Evolutionary conservation across 768 basidiomycete genomes (phyloP).

Genomic region (Multifurca ochricompacta): DNA sequence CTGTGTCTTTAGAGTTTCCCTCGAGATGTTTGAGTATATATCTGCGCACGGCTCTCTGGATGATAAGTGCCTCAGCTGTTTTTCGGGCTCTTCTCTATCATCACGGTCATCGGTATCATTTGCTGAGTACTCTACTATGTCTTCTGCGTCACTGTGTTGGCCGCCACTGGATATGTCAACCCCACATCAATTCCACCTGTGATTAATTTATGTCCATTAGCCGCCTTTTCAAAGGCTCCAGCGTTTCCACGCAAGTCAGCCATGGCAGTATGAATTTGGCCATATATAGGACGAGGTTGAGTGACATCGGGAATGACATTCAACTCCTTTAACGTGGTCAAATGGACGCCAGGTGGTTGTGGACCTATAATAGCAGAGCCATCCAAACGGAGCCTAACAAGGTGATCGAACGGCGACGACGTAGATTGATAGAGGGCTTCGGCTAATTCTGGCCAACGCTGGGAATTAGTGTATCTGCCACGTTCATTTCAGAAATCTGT

Average conservation of each 20-base stretch:
- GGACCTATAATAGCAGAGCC: neutral
- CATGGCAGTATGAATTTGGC: neutral
- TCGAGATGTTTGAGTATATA: neutral
- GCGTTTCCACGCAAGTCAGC: neutral
- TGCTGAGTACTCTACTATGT: neutral
- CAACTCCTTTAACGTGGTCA: neutral
- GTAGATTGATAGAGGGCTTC: conserved; percentile 4
- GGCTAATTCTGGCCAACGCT: neutral
- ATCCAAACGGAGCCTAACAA: neutral
- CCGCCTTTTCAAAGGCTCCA: neutral
- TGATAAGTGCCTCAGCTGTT: neutral
- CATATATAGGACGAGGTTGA: neutral
- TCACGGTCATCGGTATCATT: neutral
- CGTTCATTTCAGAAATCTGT: neutral
- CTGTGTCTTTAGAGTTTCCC: neutral
- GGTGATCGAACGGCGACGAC: neutral
- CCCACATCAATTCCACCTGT: neutral
- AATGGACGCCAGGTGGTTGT: neutral
- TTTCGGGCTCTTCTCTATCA: neutral
- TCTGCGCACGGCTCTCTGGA: conserved; percentile 6
- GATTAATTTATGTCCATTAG: neutral
- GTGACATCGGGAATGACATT: neutral
- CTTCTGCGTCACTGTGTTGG: neutral
- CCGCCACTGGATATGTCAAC: neutral
- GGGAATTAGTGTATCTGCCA: neutral